A percentile compares a stretch with the other conserved stretches of the same genome.
phyloP scores from a whole-genome alignment of 2,329 filamentous ascomycete species.

The Penicillium sp. region DNA sequence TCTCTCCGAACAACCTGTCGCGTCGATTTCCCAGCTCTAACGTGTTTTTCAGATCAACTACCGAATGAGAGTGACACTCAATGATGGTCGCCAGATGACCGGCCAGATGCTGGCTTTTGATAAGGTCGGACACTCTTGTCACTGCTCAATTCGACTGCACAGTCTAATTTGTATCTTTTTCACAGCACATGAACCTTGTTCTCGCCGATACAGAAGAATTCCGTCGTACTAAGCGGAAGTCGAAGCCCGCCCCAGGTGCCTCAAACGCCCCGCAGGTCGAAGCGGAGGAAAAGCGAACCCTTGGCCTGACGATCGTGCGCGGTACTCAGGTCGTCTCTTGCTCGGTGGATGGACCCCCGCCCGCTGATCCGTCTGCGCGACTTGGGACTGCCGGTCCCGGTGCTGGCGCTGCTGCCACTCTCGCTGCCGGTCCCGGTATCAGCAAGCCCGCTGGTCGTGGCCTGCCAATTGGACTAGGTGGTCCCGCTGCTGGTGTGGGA shows the following conservation, averaged over 20 bases:
- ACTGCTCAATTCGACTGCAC: constrained; percentile 6
- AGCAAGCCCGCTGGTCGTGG: constrained; percentile 87
- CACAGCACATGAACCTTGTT: constrained; percentile 96
- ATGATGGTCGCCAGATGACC: constrained; percentile 92
- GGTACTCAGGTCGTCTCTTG: constrained; percentile 92
- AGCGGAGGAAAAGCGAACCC: constrained; percentile 93
- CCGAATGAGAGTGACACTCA: constrained; percentile 94
- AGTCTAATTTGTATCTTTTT: constrained; percentile 7
- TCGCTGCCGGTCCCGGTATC: constrained; percentile 81
- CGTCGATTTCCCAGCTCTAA: constrained; percentile 39
- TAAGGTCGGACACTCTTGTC: constrained; percentile 57
- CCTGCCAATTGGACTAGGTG: constrained; percentile 72
- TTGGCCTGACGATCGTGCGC: constrained; percentile 89
- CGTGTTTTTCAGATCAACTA: constrained; percentile 79
- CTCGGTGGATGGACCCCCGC: constrained; percentile 91
- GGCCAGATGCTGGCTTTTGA: constrained; percentile 98
- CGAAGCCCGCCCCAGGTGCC: constrained; percentile 58
- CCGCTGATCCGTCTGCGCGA: constrained; percentile 84
- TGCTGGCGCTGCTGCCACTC: constrained; percentile 54
- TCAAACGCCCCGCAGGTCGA: constrained; percentile 64
- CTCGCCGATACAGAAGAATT: constrained; percentile 98
- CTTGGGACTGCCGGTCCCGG: constrained; percentile 70
- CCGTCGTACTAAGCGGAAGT: constrained; percentile 80
- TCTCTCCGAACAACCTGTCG: background rate
- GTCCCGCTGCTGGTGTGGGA: constrained; percentile 82